Evolutionary conservation across 352 stramenopile species (phyloP), one percentile per base, ranked within the genome.

Genomic region (Saprolegnia parasitica): DNA sequence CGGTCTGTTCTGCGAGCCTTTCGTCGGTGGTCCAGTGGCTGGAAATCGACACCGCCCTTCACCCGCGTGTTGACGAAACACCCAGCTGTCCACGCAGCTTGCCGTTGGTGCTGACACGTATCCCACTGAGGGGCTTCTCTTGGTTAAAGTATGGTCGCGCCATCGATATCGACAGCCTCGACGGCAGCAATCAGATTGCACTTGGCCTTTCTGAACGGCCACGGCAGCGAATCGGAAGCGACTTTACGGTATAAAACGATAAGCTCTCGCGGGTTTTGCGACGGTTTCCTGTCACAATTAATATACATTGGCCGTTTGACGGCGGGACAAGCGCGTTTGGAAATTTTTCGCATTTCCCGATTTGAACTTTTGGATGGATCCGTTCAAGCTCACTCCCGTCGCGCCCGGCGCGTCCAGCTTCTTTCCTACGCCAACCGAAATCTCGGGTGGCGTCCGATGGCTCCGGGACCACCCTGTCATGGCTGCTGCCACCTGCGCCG

Each of bases 391-490:
- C 42, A 49, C 1, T n/a, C 13, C 42, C 42, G 10, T 49, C 42
- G 42, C 42, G 11, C 42, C 42, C 42, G 18, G 13, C 42, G 4
- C 42, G 42, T 49, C 42, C 11, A 49, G 42, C 23, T 91, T 86
- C 73, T 74, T 91, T 20, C 84, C 84, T 18, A 88, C 83, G 15
- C 73, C 79, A 5, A 68, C 73, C 3, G 84, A 91, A 74, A 79
- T 91, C 65, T 72, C 86, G 37, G 78, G 83, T 4, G 83, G 80
- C 1, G 78, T 90, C 40, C 74, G 78, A 55, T 91, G 83, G 77
- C 72, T 89, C 55, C 81, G 81, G 23, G 79, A 90, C 54, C 87
- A 91, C 47, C 81, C 84, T 10, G 80, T 75, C 18, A 73, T 91
- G 16, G 84, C 83, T 1, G 80, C 82, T 0, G 81, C 81, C 2